Base-by-base conservation (phyloP, 345 rosid genomes). In the Reutealis trisperma region DNA sequence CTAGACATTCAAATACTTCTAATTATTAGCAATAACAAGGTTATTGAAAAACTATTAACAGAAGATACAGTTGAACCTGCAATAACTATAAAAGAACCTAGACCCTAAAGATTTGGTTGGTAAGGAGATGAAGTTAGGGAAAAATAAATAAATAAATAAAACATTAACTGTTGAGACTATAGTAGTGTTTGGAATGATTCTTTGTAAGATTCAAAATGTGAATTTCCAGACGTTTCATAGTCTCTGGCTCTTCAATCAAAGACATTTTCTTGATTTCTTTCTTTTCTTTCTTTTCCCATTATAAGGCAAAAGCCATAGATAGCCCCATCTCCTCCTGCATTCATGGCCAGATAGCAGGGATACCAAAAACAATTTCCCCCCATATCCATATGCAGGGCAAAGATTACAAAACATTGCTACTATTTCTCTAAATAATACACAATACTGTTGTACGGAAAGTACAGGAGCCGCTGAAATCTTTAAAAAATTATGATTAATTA, bases 271-370 rank as follows among this genome's bases (percentile, higher is more conserved):
- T 6, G 10, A 32, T 18, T 6, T 37, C 32, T 21, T 25, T 34
- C 19, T 61, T 67, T 47, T 34, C 79, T 58, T 74, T 41, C 45
- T n/a, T 47, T 47, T 72, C 58, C 59, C 68, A 22, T 83, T 78
- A 61, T 76, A 77, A 82, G 57, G 16, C 54, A 78, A n/a, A 37
- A 60, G 70, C 52, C 67, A 12, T 14, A 37, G 41, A 37, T 4
- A 51, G 44, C 42, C 83, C 85, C 85, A 80, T 84, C 68, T 65
- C 78, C 80, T 80, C 81, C 85, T 37, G 41, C 41, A 71, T 83
- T 71, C 75, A 70, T 69, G 76, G 30, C 15, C 79, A 73, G 63
- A 60, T 49, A 75, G 79, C 86, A 77, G 75, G 84, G 82, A 78
- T 80, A 25, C 63, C 67, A 72, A 24, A 68, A 52, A 58, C 65